Base-by-base conservation (phyloP, 1,139 yeast genomes). In the Debaryomyces subglobosus region DNA sequence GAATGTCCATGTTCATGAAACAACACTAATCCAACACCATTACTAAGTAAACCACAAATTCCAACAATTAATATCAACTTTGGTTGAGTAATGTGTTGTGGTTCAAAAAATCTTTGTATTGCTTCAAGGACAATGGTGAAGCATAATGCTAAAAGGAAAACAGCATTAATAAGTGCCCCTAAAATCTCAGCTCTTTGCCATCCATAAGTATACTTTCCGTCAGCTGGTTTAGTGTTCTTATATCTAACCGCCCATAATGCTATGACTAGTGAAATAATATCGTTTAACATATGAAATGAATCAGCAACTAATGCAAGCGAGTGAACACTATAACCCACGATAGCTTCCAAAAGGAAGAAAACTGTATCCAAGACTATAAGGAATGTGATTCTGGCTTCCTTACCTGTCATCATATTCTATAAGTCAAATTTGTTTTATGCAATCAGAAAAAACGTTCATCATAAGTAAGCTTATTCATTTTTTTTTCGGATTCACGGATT, bases 191-290 rank as follows among this genome's bases (percentile, higher is more conserved):
- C 98, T 62, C 97, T 79, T 69, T 89, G 96, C 96, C 97, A 89
- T 10, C 97, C 98, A 61, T 92, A 92, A 4, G 97, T 92, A 68
- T 89, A 92, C 53, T 83, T 84, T 4, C 94, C 88, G 65, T 90
- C 96, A 1, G 96, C 96, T 18, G 87, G 85, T 61, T 85, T 81
- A 44, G 82, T 84, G 61, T 87, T 87, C 50, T 97, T 91, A 21
- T 91, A 96, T 54, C 82, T 81, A 23, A 94, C 98, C 0, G 99
- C 99, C 98, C 98, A 94, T 34, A 92, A 74, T 0, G 99, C 99
- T 48, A 94, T 94, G 21, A 92, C 59, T 43, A 94, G 74, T 1
- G 98, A 90, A 50, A 94, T 85, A 50, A 94, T 89, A 69, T 94
- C 99, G 69, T 94, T 94, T 55, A 94, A 77, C 98, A 94, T 94